Evolutionary conservation across 768 basidiomycete genomes (phyloP).

Genomic region (Boletus rubescentipes): DNA sequence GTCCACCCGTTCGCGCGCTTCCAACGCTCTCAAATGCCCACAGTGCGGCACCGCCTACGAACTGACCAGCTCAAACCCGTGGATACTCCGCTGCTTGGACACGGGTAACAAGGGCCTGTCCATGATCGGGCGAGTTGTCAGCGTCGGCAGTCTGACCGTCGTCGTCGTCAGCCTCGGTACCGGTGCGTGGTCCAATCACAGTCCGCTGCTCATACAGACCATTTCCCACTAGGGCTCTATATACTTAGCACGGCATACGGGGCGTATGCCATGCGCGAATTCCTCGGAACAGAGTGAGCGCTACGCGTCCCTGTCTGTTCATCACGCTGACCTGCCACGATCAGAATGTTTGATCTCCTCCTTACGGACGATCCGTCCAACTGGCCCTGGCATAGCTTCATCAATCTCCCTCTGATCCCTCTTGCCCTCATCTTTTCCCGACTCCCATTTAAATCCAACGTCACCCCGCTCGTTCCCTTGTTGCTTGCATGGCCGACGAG

Average conservation of each 20-base stretch:
- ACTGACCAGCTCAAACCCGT: conserved; percentile 62
- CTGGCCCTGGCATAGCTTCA: conserved; percentile 75
- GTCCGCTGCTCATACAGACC: background rate
- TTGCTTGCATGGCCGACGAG: conserved; percentile 33
- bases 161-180: conserved; percentile 57
- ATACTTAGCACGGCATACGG: conserved; percentile 65
- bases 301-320: background rate
- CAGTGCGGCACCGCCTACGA: conserved; percentile 71
- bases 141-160: conserved; percentile 48
- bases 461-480: conserved; percentile 25
- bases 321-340: background rate
- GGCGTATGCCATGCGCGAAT: conserved; percentile 65
- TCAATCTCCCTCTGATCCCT: conserved; percentile 74
- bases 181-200: conserved; percentile 42
- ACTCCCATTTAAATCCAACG: conserved; percentile 37
- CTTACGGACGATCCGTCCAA: conserved; percentile 66
- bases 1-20: conserved; percentile 47
- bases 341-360: conserved; percentile 61
- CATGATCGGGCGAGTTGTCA: conserved; percentile 50
- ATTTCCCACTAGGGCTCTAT: conserved; percentile 40
- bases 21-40: conserved; percentile 75
- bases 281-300: conserved; percentile 65
- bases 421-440: conserved; percentile 65
- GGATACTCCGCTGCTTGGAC: conserved; percentile 49
- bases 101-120: conserved; percentile 50